Evolutionary conservation across 2,329 filamentous ascomycete genomes (phyloP).

Genomic region (Monosporascus sp.): DNA sequence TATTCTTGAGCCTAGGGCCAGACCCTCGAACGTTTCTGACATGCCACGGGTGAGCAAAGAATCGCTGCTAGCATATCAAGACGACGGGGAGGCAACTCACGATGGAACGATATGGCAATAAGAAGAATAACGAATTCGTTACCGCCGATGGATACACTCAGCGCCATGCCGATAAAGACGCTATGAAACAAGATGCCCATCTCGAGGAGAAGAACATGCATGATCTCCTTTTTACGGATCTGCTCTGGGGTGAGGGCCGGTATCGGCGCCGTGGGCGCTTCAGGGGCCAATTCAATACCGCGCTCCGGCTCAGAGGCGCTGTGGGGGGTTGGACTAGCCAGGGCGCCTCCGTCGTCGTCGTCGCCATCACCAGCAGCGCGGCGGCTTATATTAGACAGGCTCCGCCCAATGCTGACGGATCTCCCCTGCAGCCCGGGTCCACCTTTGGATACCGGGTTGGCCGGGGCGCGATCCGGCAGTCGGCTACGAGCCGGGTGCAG

Average conservation of each 20-base stretch:
- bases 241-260: slow-evolving; percentile 4
- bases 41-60: neutral
- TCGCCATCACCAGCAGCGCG: neutral
- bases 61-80: too few relatives aligned
- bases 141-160: slow-evolving; percentile 47
- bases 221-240: slow-evolving; percentile 42
- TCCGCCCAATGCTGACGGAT: slow-evolving; percentile 29
- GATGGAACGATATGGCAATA: slow-evolving; percentile 50
- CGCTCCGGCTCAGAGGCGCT: neutral
- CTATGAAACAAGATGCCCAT: slow-evolving; percentile 61
- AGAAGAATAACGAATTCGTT: slow-evolving; percentile 46
- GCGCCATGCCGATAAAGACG: slow-evolving; percentile 54
- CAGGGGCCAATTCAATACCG: neutral
- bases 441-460: slow-evolving; percentile 16
- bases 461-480: slow-evolving; percentile 1
- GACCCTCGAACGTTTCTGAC: slow-evolving; percentile 45
- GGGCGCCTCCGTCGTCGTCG: neutral
- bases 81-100: neutral
- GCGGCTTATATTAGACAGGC: slow-evolving; percentile 18
- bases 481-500: slow-evolving; percentile 41
- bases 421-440: slow-evolving; percentile 25
- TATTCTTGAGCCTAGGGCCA: slow-evolving; percentile 61
- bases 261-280: neutral
- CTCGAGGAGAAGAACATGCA: slow-evolving; percentile 58
- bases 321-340: neutral